Base-by-base conservation (phyloP, 2,329 filamentous ascomycete genomes). In the Ilyonectria sp. region DNA sequence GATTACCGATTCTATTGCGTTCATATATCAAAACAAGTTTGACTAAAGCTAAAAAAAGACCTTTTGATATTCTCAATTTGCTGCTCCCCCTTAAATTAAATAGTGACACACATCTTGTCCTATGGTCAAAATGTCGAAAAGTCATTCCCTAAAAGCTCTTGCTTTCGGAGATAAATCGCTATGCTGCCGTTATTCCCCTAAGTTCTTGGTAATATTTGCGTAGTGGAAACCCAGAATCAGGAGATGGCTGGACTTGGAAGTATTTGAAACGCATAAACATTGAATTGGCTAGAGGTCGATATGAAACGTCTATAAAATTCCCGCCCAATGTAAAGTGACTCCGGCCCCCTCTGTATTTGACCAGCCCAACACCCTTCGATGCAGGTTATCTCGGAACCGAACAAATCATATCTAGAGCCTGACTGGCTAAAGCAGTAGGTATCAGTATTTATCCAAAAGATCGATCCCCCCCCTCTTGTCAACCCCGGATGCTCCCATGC, bases 211-310 rank as follows among this genome's bases (percentile, higher is more conserved):
- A n/a, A 17, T n/a, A 40, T 17, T 15, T 40, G 37, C 13, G 31
- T 4, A 15, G 37, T 40, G 37, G 26, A 31, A 29, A 13, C 23
- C 33, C 3, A 19, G n/a, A 33, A n/a, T 35, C 31, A 11, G 4
- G 3, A 31, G 8, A 17, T 17, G 11, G 10, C 17, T 10, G 7
- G 10, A 29, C 23, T 6, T 3, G 31, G 10, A n/a, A 35, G 40
- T n/a, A 6, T 10, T 50, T 37, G 33, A 61, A 33, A 54, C 40
- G 19, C 9, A 63, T 15, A 31, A n/a, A 68, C 37, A 67, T 62
- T 54, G 62, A 65, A 60, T 67, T 68, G 65, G 53, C 58, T 49
- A 54, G 65, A 69, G 62, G 37, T 72, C 61, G 68, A 67, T 74
- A 61, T 31, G 60, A 65, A 61, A 65, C 63, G 57, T 56, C 65